phyloP scores from a whole-genome alignment of 164 flowering plant genomes.

The Magnolia kwangsiensis region DNA sequence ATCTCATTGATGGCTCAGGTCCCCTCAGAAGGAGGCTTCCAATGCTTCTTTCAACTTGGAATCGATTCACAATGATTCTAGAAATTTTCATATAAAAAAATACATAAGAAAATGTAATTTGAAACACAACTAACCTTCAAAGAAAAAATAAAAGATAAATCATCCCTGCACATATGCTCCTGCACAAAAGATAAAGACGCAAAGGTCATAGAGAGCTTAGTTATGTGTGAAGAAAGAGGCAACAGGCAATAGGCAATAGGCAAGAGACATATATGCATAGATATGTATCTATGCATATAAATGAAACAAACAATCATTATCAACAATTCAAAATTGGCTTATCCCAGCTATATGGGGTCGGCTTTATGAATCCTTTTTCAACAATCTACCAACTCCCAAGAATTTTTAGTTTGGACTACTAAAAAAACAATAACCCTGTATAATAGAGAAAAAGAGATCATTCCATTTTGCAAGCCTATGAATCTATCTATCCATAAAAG shows the following conservation, averaged over 20 bases:
- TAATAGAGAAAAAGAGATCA: background rate
- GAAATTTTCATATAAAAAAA: too few species aligned
- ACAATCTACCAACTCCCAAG: background rate
- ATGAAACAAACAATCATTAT: background rate
- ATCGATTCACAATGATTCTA: too few species aligned
- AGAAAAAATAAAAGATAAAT: conserved; percentile 78
- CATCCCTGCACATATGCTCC: conserved; percentile 88
- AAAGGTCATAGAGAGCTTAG: background rate
- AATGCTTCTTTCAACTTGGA: too few species aligned
- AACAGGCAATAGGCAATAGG: background rate
- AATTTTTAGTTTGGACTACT: background rate
- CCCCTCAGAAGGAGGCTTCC: too few species aligned
- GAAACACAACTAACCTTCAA: conserved; percentile 51
- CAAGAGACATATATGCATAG: background rate
- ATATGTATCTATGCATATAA: background rate
- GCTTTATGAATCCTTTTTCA: background rate
- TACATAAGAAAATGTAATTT: background rate
- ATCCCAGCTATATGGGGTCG: background rate
- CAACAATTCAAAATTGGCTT: background rate
- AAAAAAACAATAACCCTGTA: background rate
- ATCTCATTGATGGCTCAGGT: too few species aligned
- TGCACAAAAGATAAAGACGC: conserved; percentile 24
- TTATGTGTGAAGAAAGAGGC: background rate
- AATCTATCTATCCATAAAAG: background rate
- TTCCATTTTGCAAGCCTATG: background rate